Conservation (phyloP, 164 flowering plant species). For the Cinnamomum chago region DNA sequence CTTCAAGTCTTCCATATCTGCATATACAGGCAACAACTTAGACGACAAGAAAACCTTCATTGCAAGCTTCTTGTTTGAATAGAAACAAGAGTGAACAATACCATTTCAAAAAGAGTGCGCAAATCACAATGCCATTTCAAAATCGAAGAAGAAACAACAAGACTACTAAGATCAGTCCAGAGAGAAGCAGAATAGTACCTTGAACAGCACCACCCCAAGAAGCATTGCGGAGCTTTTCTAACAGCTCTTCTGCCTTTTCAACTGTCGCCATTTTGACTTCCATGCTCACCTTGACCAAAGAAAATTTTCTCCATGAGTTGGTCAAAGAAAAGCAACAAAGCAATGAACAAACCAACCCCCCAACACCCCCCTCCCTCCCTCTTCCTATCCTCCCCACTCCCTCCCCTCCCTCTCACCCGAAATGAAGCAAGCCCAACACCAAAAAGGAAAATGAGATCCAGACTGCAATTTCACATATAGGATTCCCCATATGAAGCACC, state of each 20-base stretch:
- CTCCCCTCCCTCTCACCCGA: too few species aligned
- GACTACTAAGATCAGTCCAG: not conserved
- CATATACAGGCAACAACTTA: not conserved
- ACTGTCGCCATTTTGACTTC: slow-evolving; percentile 95
- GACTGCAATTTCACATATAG: too few species aligned
- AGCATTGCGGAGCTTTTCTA: slow-evolving; percentile 81
- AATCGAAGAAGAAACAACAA: too few species aligned
- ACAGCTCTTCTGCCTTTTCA: slow-evolving; percentile 74
- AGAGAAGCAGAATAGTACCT: slow-evolving; percentile 35
- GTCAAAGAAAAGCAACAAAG: not conserved
- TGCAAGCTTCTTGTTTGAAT: not conserved
- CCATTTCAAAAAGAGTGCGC: not conserved
- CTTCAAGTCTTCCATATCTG: slow-evolving; percentile 85
- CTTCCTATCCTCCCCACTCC: too few species aligned
- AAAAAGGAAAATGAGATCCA: too few species aligned
- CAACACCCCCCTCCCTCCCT: too few species aligned
- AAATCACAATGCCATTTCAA: too few species aligned
- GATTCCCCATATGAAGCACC: too few species aligned
- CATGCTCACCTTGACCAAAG: slow-evolving; percentile 77
- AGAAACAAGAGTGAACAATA: not conserved
- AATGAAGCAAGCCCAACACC: not conserved
- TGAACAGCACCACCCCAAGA: slow-evolving; percentile 89
- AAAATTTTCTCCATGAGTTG: not conserved
- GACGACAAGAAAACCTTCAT: not conserved
- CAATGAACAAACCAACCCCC: too few species aligned